Base-by-base conservation (phyloP, 2,329 filamentous ascomycete species). In the Penicillium sp. region DNA sequence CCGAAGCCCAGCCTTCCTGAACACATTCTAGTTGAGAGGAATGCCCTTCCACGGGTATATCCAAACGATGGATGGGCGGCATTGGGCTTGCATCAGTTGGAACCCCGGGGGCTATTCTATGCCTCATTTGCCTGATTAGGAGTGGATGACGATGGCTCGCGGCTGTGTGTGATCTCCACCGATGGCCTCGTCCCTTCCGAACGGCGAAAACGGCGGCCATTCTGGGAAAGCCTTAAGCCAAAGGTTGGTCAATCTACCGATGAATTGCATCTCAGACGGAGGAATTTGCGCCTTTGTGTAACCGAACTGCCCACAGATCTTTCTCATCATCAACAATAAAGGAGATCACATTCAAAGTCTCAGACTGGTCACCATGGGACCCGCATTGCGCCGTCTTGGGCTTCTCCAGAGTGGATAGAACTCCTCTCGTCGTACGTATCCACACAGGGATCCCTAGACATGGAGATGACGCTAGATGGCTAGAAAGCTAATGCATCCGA, bases 211-310 rank as follows among this genome's bases (percentile, higher is more conserved):
- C 55, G 55, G 55, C 30, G 46, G 49, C 60, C 59, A 56, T 45
- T 48, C 29, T 47, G 21, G 46, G 38, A 26, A 52, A 49, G 46
- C 47, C 17, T 46, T 31, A 44, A 35, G 29, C 8, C n/a, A 15
- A 11, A 38, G 23, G 13, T n/a, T n/a, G 17, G 44, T 26, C 5
- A 17, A n/a, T 23, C 26, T 21, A 31, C 19, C n/a, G 23, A 49
- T 38, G 51, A 56, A 29, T 61, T 38, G 58, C 58, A 60, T 66
- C 64, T 65, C 55, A 59, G 38, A 65, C 15, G n/a, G 31, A 35
- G 31, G 3, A 57, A 55, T 31, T 50, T 13, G 48, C 35, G 26
- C 54, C 38, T 21, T 52, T 62, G 64, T 64, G 61, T 59, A 59
- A 58, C 60, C 41, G 49, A 30, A 41, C 26, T 49, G 46, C 49